Percentiles rank a stretch among this genome's conserved stretches.
These are phyloP conservation scores for Trichoderma koningii DNA, from an alignment of 2,329 filamentous ascomycete species.

Conservation along the genomic window DNA sequence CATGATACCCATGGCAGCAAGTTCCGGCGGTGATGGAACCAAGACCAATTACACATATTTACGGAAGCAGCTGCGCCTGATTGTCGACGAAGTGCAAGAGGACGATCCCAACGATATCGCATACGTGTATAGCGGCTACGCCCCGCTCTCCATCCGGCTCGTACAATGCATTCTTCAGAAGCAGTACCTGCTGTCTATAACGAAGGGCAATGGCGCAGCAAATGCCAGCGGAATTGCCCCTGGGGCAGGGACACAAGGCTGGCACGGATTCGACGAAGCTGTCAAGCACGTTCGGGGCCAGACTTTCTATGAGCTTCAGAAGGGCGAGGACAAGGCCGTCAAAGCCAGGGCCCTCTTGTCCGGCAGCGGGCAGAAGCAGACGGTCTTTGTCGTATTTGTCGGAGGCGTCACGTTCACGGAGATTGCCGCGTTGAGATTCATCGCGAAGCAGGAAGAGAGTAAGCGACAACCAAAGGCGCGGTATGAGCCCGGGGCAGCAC, in stretches of 20 bases:
- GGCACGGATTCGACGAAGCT: conserved; percentile 91
- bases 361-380: conserved; percentile 77
- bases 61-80: conserved; percentile 81
- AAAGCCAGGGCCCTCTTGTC: conserved; percentile 83
- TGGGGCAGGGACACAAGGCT: conserved; percentile 71
- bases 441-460: conserved; percentile 81
- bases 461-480: conserved; percentile 31
- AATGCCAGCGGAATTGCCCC: conserved; percentile 37
- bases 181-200: conserved; percentile 72
- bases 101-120: conserved; percentile 90
- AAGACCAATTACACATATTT: conserved; percentile 91
- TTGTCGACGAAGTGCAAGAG: conserved; percentile 96
- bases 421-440: conserved; percentile 88
- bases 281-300: conserved; percentile 84
- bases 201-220: conserved; percentile 58
- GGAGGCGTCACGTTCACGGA: conserved; percentile 97
- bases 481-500: background rate
- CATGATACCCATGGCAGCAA: conserved; percentile 73
- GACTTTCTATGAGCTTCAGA: conserved; percentile 90
- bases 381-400: conserved; percentile 92
- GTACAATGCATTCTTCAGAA: conserved; percentile 95
- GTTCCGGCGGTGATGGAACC: conserved; percentile 53
- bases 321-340: conserved; percentile 88
- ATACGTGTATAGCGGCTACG: conserved; percentile 98
- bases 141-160: conserved; percentile 85